phyloP scores from a whole-genome alignment of 176 grass and related monocot genomes.

The Raddia distichophylla region DNA sequence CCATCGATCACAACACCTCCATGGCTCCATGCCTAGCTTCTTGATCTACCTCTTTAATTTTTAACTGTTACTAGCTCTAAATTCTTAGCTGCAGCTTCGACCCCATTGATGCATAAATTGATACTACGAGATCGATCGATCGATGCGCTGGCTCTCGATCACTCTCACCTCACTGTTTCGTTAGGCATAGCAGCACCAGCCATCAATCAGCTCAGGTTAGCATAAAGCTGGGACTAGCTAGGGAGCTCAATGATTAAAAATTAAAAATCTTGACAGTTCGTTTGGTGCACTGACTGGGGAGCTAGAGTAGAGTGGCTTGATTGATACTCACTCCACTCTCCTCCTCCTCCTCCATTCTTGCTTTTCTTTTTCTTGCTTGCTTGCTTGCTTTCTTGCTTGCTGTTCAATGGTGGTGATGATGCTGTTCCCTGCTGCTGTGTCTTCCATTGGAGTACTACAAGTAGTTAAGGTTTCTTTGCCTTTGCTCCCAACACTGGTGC shows the following conservation, averaged over 20 bases:
- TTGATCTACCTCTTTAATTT: neutral
- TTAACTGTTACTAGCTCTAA: slow-evolving; percentile 35
- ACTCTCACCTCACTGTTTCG: slow-evolving; percentile 27
- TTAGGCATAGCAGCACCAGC: slow-evolving; percentile 19
- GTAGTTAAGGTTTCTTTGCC: slow-evolving; percentile 27
- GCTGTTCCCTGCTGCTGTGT: slow-evolving; percentile 44
- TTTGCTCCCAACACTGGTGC: slow-evolving; percentile 25
- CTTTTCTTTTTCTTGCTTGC: neutral
- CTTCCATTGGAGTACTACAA: neutral
- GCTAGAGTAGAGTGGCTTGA: slow-evolving; percentile 15
- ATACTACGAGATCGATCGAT: neutral
- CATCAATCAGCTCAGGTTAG: slow-evolving; percentile 22
- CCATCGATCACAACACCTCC: neutral
- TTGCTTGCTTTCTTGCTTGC: neutral
- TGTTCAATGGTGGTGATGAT: slow-evolving; percentile 45
- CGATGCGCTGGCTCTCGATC: slow-evolving; percentile 23
- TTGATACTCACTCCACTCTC: slow-evolving; percentile 24
- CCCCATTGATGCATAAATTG: slow-evolving; percentile 57
- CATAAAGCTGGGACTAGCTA: slow-evolving; percentile 39
- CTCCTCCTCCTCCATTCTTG: neutral
- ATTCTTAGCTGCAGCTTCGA: slow-evolving; percentile 20
- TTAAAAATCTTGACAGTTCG: slow-evolving; percentile 55
- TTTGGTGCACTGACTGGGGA: slow-evolving; percentile 19
- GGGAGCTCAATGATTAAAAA: slow-evolving; percentile 39
- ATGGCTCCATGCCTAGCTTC: slow-evolving; percentile 8